Conservation (phyloP, 306 rosid genomes). For the Vigna unguiculata region DNA sequence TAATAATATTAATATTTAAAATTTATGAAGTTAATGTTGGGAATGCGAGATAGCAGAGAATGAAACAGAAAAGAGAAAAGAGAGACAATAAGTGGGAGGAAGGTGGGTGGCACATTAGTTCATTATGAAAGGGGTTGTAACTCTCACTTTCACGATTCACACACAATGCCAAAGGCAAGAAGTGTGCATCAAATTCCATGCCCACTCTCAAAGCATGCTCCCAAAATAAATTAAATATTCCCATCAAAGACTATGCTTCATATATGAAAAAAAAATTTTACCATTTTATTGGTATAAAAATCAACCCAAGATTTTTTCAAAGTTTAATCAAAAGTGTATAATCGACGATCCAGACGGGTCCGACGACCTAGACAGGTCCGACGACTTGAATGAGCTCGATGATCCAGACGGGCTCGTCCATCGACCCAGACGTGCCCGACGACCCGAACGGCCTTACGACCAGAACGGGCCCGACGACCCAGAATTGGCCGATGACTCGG, state of each 20-base stretch:
- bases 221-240: not conserved
- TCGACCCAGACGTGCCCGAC: too few species aligned
- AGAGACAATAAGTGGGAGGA: constrained; percentile 5
- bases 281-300: too few species aligned
- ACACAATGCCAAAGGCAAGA: constrained; percentile 51
- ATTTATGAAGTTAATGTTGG: constrained; percentile 32
- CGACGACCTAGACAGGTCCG: too few species aligned
- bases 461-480: too few species aligned
- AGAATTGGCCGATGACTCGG: too few species aligned
- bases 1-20: constrained; percentile 33
- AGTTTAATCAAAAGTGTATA: too few species aligned
- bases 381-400: too few species aligned
- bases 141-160: constrained; percentile 48
- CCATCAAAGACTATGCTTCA: not conserved
- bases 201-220: constrained; percentile 28
- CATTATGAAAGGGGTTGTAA: constrained; percentile 57
- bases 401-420: too few species aligned
- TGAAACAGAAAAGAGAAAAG: not conserved
- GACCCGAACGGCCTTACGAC: too few species aligned
- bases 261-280: not conserved
- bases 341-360: too few species aligned
- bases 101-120: constrained; percentile 60
- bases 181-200: constrained; percentile 46
- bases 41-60: not conserved
- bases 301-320: too few species aligned